phyloP scores from a whole-genome alignment of 495 filamentous ascomycete genomes.

The Aspergillus funiculosus region DNA sequence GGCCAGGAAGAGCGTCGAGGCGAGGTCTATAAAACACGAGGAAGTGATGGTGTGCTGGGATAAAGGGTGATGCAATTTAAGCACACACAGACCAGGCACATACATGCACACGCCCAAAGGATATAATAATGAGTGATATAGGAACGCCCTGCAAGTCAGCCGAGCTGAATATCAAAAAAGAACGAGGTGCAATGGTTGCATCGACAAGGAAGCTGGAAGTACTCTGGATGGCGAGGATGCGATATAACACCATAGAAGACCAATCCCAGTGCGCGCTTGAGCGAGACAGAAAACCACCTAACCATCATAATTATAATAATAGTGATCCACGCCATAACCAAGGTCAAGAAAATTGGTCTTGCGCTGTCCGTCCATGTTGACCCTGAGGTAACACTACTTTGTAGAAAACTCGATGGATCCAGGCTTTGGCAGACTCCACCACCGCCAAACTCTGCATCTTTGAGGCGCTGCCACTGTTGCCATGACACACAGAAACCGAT shows the following conservation, averaged over 20 bases:
- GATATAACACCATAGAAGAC: too few species aligned
- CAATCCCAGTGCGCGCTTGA: too few species aligned
- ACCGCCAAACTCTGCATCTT: not conserved
- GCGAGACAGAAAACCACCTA: too few species aligned
- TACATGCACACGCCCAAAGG: not conserved
- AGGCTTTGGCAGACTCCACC: constrained; percentile 11
- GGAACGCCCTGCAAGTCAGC: not conserved
- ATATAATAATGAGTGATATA: not conserved
- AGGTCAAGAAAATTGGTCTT: too few species aligned
- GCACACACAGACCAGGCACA: constrained; percentile 6
- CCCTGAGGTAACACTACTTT: too few species aligned
- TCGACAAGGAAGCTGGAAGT: not conserved
- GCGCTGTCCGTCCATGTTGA: too few species aligned
- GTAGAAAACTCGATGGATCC: constrained; percentile 8
- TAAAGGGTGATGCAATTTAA: constrained; percentile 36
- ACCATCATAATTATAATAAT: too few species aligned
- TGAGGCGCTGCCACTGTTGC: not conserved
- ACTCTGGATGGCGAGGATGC: too few species aligned
- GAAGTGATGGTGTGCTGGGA: constrained; percentile 32
- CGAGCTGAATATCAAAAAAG: not conserved
- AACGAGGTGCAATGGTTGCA: constrained; percentile 11
- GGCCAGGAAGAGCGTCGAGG: not conserved
- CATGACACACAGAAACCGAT: constrained; percentile 48
- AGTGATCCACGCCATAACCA: too few species aligned
- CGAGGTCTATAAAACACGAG: not conserved